Percentiles rank a stretch among this genome's conserved stretches.
These are phyloP conservation scores for Suillus alpinus DNA, from an alignment of 768 basidiomycete species.

Conservation along the genomic window DNA sequence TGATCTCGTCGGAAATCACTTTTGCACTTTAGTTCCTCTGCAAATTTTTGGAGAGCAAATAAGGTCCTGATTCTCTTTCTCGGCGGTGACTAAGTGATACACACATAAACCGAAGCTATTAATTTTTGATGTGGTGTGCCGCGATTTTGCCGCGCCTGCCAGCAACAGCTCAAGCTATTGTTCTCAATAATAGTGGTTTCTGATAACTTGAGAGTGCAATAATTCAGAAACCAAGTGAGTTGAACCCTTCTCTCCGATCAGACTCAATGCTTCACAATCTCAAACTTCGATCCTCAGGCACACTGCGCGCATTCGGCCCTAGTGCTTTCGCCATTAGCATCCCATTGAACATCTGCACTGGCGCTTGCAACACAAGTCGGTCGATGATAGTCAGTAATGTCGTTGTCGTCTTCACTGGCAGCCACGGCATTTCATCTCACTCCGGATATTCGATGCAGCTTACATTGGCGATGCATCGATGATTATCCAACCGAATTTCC, in stretches of 20 bases:
- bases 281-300: too few species aligned
- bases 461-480: constrained; percentile 21
- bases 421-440: background rate
- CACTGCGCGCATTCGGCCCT: background rate
- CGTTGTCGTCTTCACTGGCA: background rate
- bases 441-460: constrained; percentile 13
- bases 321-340: background rate
- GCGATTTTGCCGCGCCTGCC: background rate
- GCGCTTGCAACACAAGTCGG: background rate
- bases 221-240: background rate
- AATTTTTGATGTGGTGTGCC: background rate
- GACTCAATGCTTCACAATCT: background rate
- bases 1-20: too few species aligned
- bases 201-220: background rate
- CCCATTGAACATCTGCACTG: background rate
- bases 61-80: too few species aligned
- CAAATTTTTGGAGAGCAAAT: too few species aligned
- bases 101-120: background rate
- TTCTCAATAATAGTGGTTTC: background rate
- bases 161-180: background rate
- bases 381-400: constrained; percentile 5
- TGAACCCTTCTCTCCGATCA: background rate
- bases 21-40: too few species aligned
- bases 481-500: constrained; percentile 26
- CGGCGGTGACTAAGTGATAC: background rate